A percentile compares a stretch with the other conserved stretches of the same genome.
Evolutionary conservation across 2,329 filamentous ascomycete species (phyloP).

Genomic region (Pseudopithomyces chartarum): DNA sequence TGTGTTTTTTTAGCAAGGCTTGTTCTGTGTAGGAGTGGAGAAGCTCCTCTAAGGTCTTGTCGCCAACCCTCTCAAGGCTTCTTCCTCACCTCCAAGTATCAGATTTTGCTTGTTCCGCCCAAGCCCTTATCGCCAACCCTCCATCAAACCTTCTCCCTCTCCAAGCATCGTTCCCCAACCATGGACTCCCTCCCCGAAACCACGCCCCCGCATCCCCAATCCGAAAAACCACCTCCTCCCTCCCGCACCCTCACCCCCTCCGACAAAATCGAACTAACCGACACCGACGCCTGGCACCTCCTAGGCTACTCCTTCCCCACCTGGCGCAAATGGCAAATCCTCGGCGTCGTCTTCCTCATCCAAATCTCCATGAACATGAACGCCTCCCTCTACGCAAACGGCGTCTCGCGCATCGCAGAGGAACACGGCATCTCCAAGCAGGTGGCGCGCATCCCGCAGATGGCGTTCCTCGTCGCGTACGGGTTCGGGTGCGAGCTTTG

Average conservation of each 20-base stretch:
- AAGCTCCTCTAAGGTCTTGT: neutral
- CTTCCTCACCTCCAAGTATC: no score
- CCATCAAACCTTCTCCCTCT: no score
- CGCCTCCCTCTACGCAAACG: constrained; percentile 57
- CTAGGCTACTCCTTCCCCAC: constrained; percentile 53
- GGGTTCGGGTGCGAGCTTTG: constrained; percentile 56
- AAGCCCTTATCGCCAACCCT: no score
- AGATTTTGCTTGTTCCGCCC: neutral
- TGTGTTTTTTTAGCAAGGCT: neutral
- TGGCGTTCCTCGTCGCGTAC: constrained; percentile 58
- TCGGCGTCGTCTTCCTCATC: constrained; percentile 57
- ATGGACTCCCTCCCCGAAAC: constrained; percentile 30
- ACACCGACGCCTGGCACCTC: constrained; percentile 46
- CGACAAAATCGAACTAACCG: constrained; percentile 43
- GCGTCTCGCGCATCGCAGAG: constrained; percentile 49
- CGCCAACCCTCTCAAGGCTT: neutral
- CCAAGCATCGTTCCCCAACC: neutral
- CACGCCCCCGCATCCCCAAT: constrained; percentile 24
- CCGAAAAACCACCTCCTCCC: constrained; percentile 17
- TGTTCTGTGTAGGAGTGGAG: no score
- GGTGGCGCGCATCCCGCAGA: constrained; percentile 54
- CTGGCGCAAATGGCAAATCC: constrained; percentile 56
- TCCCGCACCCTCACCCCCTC: constrained; percentile 26
- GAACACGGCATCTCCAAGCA: constrained; percentile 55
- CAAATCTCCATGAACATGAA: constrained; percentile 60